phyloP scores from a whole-genome alignment of 2,329 filamentous ascomycete species.

The Venturia asperata region DNA sequence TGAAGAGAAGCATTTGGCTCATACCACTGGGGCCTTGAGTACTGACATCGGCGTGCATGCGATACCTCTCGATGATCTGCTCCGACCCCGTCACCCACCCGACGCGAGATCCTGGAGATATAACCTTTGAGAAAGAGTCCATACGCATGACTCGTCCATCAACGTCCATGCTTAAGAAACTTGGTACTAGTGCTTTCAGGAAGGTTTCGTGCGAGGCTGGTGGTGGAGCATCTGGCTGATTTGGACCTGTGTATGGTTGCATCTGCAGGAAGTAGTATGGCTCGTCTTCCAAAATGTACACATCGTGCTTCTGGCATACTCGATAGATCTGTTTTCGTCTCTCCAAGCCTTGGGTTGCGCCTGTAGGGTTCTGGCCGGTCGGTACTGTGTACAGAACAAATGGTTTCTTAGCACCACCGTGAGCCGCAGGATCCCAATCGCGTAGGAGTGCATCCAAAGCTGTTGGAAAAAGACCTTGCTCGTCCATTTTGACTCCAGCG shows the following conservation, averaged over 20 bases:
- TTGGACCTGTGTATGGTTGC: conserved; percentile 33
- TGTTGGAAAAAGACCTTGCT: conserved; percentile 55
- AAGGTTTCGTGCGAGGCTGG: conserved; percentile 64
- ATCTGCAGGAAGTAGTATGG: conserved; percentile 93
- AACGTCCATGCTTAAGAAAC: conserved; percentile 69
- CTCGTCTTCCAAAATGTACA: conserved; percentile 86
- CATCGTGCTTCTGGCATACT: conserved; percentile 73
- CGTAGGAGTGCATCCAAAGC: conserved; percentile 56
- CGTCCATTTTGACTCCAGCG: conserved; percentile 57
- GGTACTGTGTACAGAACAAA: conserved; percentile 64
- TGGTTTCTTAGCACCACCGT: conserved; percentile 53
- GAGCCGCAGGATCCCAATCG: conserved; percentile 54
- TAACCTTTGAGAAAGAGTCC: conserved; percentile 89
- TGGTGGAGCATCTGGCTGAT: conserved; percentile 45
- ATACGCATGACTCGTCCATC: conserved; percentile 85
- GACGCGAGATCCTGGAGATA: conserved; percentile 71
- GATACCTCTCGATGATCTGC: conserved; percentile 75
- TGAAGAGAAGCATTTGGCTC: conserved; percentile 76
- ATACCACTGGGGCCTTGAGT: conserved; percentile 82
- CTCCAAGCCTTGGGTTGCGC: conserved; percentile 65
- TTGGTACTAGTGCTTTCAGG: conserved; percentile 63
- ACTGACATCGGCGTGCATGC: conserved; percentile 73
- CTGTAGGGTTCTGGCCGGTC: conserved; percentile 86
- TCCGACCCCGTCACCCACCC: conserved; percentile 88
- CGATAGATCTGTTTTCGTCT: conserved; percentile 67